Base-by-base conservation (phyloP, 352 stramenopile species). In the Elongisporangium anandrum region DNA sequence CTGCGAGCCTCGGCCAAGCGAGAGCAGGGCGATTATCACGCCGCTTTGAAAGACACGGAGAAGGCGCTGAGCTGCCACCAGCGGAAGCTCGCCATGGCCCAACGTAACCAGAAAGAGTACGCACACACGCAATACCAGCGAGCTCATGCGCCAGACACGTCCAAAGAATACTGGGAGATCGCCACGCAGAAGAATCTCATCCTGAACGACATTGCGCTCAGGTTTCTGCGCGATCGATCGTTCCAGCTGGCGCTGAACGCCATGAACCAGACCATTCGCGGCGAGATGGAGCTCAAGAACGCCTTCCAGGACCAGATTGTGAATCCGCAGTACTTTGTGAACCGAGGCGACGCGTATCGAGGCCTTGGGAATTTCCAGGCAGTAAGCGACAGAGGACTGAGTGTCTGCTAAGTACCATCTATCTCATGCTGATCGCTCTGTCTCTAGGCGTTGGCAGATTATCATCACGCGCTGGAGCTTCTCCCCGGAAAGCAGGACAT, bases 241-340 rank as follows among this genome's bases (percentile, higher is more conserved):
- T 92, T 72, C 41, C 79, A 95, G 12, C 67, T 90, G 8, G 81
- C 81, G 41, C 72, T 92, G 26, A 94, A 91, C 45, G 77, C 81
- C 26, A 87, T 92, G 70, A 94, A 94, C 58, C 76, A 91, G 59
- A 79, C 82, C 20, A 90, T 94, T 26, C 75, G 73, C 21, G 66
- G 76, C 10, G 77, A 92, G 23, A 59, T 66, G 19, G 72, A 87
- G 50, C 60, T 91, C 3, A 45, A 64, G 2, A 62, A 79, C 23
- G 70, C 69, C n/a, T 85, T 81, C 38, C 63, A 67, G 9, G 81
- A 85, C 20, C 55, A 71, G 13, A 69, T 73, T 16, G 52, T 66
- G 20, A 81, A 84, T 54, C 70, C 84, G 2, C 74, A 83, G 55
- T 81, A 75, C 59, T 88, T 83, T 53, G 67, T 90, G 20, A 81